Evolutionary conservation across 73 alveolate genomes (phyloP).

Genomic region (Paramecium octaurelia): DNA sequence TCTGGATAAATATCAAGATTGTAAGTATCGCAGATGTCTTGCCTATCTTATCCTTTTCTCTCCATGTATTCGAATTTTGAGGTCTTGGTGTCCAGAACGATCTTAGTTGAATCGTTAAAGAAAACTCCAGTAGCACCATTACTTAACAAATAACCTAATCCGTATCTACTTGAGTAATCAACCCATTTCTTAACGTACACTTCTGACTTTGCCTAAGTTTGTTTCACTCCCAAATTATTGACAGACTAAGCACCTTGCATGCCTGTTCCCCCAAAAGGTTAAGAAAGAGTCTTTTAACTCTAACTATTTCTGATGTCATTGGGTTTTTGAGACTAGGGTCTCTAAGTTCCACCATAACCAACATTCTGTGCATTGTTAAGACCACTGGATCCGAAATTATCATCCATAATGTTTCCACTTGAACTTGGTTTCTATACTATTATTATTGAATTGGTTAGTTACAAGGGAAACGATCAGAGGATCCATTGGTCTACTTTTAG

Average conservation of each 20-base stretch:
- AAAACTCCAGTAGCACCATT: conserved; percentile 74
- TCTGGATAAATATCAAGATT: conserved; percentile 55
- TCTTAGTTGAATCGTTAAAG: conserved; percentile 78
- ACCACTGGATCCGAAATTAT: not conserved
- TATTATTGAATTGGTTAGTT: not conserved
- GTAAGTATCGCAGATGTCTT: conserved; percentile 41
- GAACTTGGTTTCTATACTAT: conserved; percentile 40
- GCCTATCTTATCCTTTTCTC: conserved; percentile 50
- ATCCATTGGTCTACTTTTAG: not conserved
- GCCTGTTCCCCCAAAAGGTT: conserved; percentile 11
- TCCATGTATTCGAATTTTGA: conserved; percentile 52
- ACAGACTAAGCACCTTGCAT: not conserved
- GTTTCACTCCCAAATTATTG: not conserved
- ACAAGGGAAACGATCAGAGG: conserved; percentile 34
- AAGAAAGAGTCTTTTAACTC: not conserved
- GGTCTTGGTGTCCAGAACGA: conserved; percentile 57
- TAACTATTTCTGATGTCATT: conserved; percentile 36
- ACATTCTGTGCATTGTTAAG: not conserved
- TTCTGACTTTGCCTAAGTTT: not conserved
- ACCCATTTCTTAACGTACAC: conserved; percentile 76
- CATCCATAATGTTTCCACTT: conserved; percentile 35
- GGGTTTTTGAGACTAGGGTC: conserved; percentile 32
- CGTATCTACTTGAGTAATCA: conserved; percentile 78
- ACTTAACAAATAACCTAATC: conserved; percentile 72
- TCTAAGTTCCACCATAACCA: not conserved